phyloP scores from a whole-genome alignment of 2,329 filamentous ascomycete species.

The Neophaeococcomyces aloes region DNA sequence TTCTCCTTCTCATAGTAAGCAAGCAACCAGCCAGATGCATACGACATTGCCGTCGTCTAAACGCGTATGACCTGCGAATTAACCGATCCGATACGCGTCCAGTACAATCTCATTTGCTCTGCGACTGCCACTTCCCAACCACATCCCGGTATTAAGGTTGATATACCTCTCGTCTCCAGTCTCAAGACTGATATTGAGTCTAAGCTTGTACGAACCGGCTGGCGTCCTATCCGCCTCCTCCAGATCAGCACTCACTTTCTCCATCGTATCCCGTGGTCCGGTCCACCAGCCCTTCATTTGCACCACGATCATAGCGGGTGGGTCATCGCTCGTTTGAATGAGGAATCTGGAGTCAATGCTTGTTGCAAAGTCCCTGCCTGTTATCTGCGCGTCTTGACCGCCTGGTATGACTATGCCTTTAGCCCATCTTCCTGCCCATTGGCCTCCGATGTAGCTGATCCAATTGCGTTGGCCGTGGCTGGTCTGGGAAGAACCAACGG shows the following conservation, averaged over 20 bases:
- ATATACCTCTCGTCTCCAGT: constrained; percentile 41
- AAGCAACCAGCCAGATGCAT: no score
- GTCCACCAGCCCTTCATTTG: constrained; percentile 40
- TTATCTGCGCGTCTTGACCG: constrained; percentile 40
- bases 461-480: constrained; percentile 38
- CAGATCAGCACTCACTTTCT: constrained; percentile 36
- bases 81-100: constrained; percentile 2
- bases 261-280: constrained; percentile 38
- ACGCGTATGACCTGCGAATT: neutral
- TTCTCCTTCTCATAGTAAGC: no score
- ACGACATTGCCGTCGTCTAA: no score
- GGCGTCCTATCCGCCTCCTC: constrained; percentile 36
- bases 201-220: constrained; percentile 40
- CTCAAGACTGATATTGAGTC: constrained; percentile 38
- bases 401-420: constrained; percentile 43
- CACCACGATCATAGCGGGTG: constrained; percentile 39
- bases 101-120: constrained; percentile 21
- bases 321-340: constrained; percentile 42
- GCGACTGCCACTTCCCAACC: constrained; percentile 40
- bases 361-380: constrained; percentile 39
- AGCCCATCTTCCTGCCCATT: constrained; percentile 44
- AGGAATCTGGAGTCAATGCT: constrained; percentile 36
- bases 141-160: constrained; percentile 41
- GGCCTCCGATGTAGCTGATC: constrained; percentile 41
- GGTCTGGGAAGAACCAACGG: constrained; percentile 35